Evolutionary conservation across 176 grass and related monocot genomes (phyloP), one percentile per base, ranked within the genome.

Genomic region (Carex parvula): DNA sequence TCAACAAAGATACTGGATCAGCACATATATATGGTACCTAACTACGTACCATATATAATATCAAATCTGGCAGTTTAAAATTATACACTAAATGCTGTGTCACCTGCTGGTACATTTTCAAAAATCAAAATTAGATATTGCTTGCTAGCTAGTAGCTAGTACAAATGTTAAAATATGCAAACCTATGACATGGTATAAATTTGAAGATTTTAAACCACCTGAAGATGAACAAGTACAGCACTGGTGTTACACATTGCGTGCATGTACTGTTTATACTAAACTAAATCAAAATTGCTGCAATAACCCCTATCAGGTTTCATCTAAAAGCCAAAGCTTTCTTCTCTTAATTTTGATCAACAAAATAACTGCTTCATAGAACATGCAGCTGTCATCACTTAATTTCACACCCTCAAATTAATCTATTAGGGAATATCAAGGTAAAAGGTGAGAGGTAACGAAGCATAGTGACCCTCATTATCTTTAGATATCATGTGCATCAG

Each of bases 401-500:
- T 46, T 32, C 76, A 80, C 60, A 39, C 53, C 9, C 6, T 9
- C 33, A 17, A 26, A 44, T 44, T 8, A 44, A 37, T 60, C 53
- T 35, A 80, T 41, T 50, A 73, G 54, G 39, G 32, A 32, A 60
- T 59, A 48, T 80, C 76, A 80, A 80, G 76, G 46, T 59, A 80
- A 18, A 80, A 60, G 17, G 29, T 80, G 32, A 80, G 76, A 13
- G 76, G 76, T 9, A 80, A 60, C 13, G 76, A 80, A 80, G 26
- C 54, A 80, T 80, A 80, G 4, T 60, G 35, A 18, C 76, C 53
- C 76, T 60, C 44, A 32, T 60, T 56, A 20, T 80, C 76, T 33
- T 54, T 80, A 22, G 76, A 80, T 60, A 80, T 60, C 76, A 58
- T 6, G 32, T 80, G 76, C 76, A 91, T 39, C 30, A 98, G 82